Percentiles rank a stretch among this genome's conserved stretches.
phyloP scores from a whole-genome alignment of 2,329 filamentous ascomycete genomes.

The Coleophoma crateriformis region DNA sequence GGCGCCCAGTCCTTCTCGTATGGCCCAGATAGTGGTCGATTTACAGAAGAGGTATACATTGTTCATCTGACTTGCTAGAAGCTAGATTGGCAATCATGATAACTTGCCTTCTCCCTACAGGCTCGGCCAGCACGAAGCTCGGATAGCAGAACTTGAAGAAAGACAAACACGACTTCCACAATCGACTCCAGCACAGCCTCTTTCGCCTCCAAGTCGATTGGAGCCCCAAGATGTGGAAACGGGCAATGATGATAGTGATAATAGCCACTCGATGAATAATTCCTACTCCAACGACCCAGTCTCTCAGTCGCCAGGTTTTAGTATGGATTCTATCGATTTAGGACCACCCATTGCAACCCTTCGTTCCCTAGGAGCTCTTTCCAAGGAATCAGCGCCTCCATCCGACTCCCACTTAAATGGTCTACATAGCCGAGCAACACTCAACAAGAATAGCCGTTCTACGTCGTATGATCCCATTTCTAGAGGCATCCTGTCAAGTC shows the following conservation, averaged over 20 bases:
- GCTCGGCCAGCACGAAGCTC: neutral
- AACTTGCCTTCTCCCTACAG: neutral
- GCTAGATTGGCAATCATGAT: too few relatives aligned
- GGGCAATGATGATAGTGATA: neutral
- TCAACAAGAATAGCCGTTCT: neutral
- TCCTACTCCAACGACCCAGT: neutral
- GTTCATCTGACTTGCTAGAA: too few relatives aligned
- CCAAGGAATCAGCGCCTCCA: conserved; percentile 1
- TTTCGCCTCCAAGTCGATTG: conserved; percentile 1
- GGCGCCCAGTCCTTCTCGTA: neutral
- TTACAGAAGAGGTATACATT: neutral
- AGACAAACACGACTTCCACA: neutral
- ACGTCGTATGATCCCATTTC: conserved; percentile 3
- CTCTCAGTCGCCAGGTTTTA: conserved; percentile 4
- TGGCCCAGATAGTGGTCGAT: neutral
- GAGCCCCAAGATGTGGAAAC: neutral
- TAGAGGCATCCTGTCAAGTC: conserved; percentile 2
- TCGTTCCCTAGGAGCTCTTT: conserved; percentile 10
- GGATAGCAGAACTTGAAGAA: neutral
- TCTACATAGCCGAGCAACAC: neutral
- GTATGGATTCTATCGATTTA: conserved; percentile 13
- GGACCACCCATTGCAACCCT: conserved; percentile 17
- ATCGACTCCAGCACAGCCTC: neutral
- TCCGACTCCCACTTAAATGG: conserved; percentile 1
- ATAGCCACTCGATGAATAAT: neutral